Evolutionary conservation across 2,329 filamentous ascomycete genomes (phyloP), one percentile per base, ranked within the genome.

Genomic region (Botrytis tulipae): DNA sequence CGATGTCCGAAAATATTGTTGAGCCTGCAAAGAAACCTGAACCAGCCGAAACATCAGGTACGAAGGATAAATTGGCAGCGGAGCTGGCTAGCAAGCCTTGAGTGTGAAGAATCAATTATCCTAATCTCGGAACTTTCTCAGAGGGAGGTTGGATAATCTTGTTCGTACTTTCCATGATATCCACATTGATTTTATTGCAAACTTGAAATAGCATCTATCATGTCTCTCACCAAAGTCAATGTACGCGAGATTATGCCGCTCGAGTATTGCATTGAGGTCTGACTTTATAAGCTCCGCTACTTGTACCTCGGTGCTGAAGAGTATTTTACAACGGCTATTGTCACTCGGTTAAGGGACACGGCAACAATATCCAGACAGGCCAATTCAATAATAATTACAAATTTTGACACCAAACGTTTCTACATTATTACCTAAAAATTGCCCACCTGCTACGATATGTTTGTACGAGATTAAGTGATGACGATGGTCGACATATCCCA

Each of bases 1-100:
- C 84, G 7, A 84, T 83, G 80, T 80, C 83, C 32, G 83, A 83
- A 29, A 82, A 83, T 57, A 82, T 83, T 70, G 80, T 78, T 22
- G 79, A 78, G 37, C 76, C 78, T 32, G 73, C 75, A 40, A 73
- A 73, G 35, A 81, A 80, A 61, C 79, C 77, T 40, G 79, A 81
- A 67, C 70, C 79, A 40, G 77, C 80, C 35, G 79, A 80, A 71
- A 79, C 76, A 6, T 67, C 73, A 60, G 79, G 79, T 18, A 80
- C 76, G 10, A 80, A 79, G 74, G 79, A 80, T 44, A 80, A 80
- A 71, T 73, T 79, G 74, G 78, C 78, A 9, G 77, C 78, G 40
- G 79, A 77, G 44, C 71, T 80, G 74, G 67, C 74, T 40, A 77
- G 75, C 40, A 79, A 79, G 73, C 75, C 78, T 46, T 78, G 67